These are phyloP conservation scores for Mortierella sp. DNA, from an alignment of 371 early-diverging fungal genomes.

Conservation along the genomic window DNA sequence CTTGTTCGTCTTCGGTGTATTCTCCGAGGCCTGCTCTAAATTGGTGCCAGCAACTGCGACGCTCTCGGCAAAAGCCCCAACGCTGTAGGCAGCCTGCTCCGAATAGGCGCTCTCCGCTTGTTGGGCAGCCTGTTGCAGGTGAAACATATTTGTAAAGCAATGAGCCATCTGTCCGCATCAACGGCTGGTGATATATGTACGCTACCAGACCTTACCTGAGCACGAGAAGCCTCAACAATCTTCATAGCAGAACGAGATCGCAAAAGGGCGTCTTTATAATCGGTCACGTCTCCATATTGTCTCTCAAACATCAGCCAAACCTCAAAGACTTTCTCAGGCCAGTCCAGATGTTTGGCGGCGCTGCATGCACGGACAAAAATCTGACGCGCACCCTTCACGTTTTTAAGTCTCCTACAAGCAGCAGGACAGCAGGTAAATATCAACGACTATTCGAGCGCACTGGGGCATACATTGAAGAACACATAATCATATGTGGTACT, in stretches of 20 bases:
- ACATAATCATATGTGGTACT: not conserved
- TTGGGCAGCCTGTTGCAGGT: not conserved
- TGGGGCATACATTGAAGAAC: no score
- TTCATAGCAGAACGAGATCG: constrained; percentile 29
- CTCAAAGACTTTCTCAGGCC: constrained; percentile 46
- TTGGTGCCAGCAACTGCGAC: no score
- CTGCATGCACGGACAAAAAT: constrained; percentile 28
- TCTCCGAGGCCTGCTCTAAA: no score
- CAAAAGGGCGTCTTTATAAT: constrained; percentile 30
- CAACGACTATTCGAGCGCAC: not conserved
- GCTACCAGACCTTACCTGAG: constrained; percentile 19
- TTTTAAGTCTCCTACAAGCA: constrained; percentile 23
- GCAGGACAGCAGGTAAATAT: not conserved
- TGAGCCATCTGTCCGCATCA: no score
- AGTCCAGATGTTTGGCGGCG: constrained; percentile 29
- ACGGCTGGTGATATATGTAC: no score
- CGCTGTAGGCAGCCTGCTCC: not conserved
- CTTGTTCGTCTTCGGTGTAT: constrained; percentile 23
- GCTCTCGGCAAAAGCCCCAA: no score
- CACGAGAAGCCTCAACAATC: constrained; percentile 16
- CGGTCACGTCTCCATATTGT: constrained; percentile 10
- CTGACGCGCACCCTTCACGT: constrained; percentile 23
- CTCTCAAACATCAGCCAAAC: constrained; percentile 47
- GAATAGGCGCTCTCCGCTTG: constrained; percentile 2
- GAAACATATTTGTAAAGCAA: not conserved